phyloP scores from a whole-genome alignment of 116 monocot species.

The Iris pallida region DNA sequence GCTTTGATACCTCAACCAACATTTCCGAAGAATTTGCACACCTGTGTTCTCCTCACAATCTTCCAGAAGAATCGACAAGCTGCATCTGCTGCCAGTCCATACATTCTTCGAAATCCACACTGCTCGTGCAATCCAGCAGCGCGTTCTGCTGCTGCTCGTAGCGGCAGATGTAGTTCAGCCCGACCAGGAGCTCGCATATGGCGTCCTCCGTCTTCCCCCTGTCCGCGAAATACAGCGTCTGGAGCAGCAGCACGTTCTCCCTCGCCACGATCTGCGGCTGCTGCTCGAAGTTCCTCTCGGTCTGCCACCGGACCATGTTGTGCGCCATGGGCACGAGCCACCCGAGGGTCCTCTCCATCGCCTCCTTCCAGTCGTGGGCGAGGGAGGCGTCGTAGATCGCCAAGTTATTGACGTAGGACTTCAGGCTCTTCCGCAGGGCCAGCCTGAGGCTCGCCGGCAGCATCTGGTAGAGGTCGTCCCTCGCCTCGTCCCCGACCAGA shows the following conservation, averaged over 20 bases:
- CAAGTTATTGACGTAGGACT: slow-evolving; percentile 59
- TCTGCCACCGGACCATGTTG: slow-evolving; percentile 90
- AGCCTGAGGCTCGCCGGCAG: slow-evolving; percentile 56
- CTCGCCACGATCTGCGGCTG: slow-evolving; percentile 66
- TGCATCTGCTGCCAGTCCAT: slow-evolving; percentile 56
- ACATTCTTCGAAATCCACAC: slow-evolving; percentile 76
- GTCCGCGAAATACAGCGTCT: slow-evolving; percentile 88
- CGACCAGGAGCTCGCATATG: slow-evolving; percentile 82
- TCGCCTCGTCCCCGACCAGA: slow-evolving; percentile 80
- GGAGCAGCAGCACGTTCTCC: slow-evolving; percentile 56
- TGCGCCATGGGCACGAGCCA: slow-evolving; percentile 93
- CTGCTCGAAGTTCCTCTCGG: slow-evolving; percentile 84
- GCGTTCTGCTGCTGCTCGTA: slow-evolving; percentile 95
- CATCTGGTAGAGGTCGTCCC: slow-evolving; percentile 93
- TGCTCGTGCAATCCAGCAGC: slow-evolving; percentile 71
- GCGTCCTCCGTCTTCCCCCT: slow-evolving; percentile 71
- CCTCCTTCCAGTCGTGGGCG: slow-evolving; percentile 53
- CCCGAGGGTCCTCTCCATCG: slow-evolving; percentile 54
- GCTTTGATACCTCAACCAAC: neutral
- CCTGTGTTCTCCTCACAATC: neutral
- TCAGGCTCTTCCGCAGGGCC: slow-evolving; percentile 53
- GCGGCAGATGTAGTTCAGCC: slow-evolving; percentile 87
- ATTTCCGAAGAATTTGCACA: no score
- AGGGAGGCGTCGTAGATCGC: slow-evolving; percentile 87
- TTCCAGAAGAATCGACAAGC: neutral